Evolutionary conservation across 2,329 filamentous ascomycete genomes (phyloP).

Genomic region (Coniochaeta sp.): DNA sequence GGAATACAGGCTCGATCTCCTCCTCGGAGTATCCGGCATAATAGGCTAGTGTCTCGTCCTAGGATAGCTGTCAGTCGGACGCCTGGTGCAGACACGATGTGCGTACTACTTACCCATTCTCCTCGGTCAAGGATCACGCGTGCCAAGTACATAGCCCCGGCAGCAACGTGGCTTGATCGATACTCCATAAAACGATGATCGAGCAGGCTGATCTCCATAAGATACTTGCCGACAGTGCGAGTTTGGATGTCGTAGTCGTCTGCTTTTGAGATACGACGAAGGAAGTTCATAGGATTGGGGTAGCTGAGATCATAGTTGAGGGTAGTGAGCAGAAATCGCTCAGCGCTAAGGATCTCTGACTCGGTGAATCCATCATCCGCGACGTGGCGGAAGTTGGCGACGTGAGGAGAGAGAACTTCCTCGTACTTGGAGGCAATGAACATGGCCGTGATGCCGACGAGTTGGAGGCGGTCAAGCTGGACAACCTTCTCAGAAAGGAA

Average conservation of each 20-base stretch:
- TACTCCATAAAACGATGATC: conserved; percentile 91
- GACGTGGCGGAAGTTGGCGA: conserved; percentile 94
- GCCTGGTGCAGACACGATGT: not conserved
- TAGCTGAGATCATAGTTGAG: conserved; percentile 97
- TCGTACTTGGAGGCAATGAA: conserved; percentile 99
- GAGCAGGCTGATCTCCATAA: conserved; percentile 93
- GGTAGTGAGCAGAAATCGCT: conserved; percentile 85
- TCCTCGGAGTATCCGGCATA: conserved; percentile 92
- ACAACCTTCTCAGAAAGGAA: conserved; percentile 95
- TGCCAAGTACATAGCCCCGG: conserved; percentile 90
- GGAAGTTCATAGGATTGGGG: conserved; percentile 99
- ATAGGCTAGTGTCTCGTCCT: conserved; percentile 80
- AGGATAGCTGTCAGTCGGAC: conserved; percentile 17
- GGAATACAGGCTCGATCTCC: conserved; percentile 86
- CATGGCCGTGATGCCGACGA: conserved; percentile 98
- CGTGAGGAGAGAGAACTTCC: conserved; percentile 93
- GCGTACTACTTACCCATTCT: conserved; percentile 64
- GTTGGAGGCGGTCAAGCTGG: conserved; percentile 88
- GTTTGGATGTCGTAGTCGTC: conserved; percentile 99
- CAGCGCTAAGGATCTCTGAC: conserved; percentile 92
- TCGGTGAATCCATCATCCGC: conserved; percentile 95
- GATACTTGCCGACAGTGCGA: conserved; percentile 92
- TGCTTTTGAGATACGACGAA: conserved; percentile 96
- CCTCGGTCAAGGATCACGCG: conserved; percentile 86
- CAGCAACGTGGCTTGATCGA: conserved; percentile 83